A percentile compares a stretch with the other conserved stretches of the same genome.
Evolutionary conservation across 2,329 filamentous ascomycete species (phyloP).

Genomic region (Diaporthe ampelina): DNA sequence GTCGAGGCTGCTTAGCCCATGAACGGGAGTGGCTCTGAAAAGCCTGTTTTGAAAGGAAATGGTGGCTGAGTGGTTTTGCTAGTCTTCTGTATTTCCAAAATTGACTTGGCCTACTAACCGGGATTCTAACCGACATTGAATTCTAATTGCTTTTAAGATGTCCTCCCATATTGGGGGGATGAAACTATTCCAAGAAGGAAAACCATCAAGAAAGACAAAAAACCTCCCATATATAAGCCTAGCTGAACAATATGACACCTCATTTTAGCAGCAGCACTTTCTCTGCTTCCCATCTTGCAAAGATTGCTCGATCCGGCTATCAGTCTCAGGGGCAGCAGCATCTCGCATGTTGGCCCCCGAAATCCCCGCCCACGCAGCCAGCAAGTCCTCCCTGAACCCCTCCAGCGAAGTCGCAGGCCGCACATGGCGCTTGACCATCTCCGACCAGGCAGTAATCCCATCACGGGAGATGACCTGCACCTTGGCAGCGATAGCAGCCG

Average conservation of each 20-base stretch:
- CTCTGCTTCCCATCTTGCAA: not conserved
- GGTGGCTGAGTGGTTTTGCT: too few species aligned
- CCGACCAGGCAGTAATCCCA: not conserved
- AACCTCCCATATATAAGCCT: not conserved
- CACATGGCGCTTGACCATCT: slow-evolving; percentile 3
- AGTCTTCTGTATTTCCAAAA: too few species aligned
- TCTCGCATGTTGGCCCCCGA: not conserved
- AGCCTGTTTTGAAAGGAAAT: too few species aligned
- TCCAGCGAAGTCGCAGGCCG: not conserved
- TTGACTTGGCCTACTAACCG: too few species aligned
- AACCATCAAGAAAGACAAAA: too few species aligned
- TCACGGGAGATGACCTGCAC: not conserved
- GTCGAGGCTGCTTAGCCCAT: too few species aligned
- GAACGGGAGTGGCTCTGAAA: too few species aligned
- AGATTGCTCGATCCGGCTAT: not conserved
- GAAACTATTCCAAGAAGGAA: too few species aligned
- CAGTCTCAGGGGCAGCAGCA: not conserved
- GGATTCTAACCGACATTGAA: not conserved
- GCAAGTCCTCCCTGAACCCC: not conserved
- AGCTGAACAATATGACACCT: not conserved
- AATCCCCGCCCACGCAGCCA: not conserved
- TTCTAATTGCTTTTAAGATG: not conserved
- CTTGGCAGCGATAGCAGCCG: not conserved
- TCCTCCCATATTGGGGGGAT: not conserved
- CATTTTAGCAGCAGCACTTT: not conserved